Conservation (phyloP, 1,139 yeast genomes). For the Saccharomyces hybrid region DNA sequence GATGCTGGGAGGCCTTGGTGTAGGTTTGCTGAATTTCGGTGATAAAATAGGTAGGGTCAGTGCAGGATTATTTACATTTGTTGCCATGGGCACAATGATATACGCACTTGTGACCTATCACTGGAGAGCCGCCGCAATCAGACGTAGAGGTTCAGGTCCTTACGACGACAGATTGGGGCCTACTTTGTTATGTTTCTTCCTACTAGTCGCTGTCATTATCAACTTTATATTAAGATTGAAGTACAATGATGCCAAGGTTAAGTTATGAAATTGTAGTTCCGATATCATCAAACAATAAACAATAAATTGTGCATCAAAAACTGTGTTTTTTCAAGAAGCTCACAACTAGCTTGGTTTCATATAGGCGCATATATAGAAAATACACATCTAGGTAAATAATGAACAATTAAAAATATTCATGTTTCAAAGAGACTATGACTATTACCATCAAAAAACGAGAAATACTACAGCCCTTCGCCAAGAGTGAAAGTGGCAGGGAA, state of each 20-base stretch:
- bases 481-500: no score
- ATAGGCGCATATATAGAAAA: neutral
- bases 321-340: neutral
- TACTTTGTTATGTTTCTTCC: constrained; percentile 92
- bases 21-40: constrained; percentile 92
- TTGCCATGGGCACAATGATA: constrained; percentile 95
- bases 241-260: constrained; percentile 11
- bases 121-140: constrained; percentile 98
- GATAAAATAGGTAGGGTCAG: constrained; percentile 87
- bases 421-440: neutral
- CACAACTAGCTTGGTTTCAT: neutral
- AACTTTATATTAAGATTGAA: constrained; percentile 82
- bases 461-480: no score
- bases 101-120: constrained; percentile 94
- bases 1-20: constrained; percentile 91
- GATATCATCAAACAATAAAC: neutral
- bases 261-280: neutral
- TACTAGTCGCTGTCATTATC: constrained; percentile 84
- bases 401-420: neutral
- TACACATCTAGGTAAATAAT: neutral
- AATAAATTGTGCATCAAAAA: no score
- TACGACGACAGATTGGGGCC: constrained; percentile 98
- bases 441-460: no score
- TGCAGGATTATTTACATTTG: constrained; percentile 88
- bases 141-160: constrained; percentile 96